A percentile compares a stretch with the other conserved stretches of the same genome.
Conservation (phyloP, 2,329 filamentous ascomycete species). For the Pseudocercospora cruenta region DNA sequence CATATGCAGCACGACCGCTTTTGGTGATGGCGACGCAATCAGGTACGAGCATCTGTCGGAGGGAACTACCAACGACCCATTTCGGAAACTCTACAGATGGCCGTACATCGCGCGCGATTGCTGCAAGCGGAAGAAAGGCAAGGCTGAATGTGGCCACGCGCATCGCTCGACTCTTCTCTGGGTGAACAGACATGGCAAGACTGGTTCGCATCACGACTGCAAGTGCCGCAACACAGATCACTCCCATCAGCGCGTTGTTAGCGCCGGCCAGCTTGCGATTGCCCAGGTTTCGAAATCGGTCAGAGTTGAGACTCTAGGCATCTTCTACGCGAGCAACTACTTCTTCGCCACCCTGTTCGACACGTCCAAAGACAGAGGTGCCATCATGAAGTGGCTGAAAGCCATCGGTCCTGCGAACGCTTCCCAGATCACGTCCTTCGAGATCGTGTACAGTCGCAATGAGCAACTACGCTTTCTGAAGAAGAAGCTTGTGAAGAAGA, state of each 20-base stretch:
- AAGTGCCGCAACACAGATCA: not conserved
- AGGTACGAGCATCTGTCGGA: no score
- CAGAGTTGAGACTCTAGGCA: not conserved
- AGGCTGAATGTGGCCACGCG: no score
- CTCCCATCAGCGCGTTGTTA: not conserved
- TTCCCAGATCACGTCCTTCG: not conserved
- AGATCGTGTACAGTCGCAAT: conserved; percentile 8
- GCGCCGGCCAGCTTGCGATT: no score
- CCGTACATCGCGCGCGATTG: no score
- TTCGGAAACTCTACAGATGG: no score
- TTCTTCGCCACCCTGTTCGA: not conserved
- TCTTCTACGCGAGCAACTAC: not conserved
- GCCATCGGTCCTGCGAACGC: conserved; percentile 11
- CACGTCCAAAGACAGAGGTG: not conserved
- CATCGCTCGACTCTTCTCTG: no score
- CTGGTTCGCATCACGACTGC: not conserved
- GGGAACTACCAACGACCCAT: no score
- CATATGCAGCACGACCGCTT: not conserved
- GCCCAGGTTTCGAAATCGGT: not conserved
- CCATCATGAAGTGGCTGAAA: conserved; percentile 2
- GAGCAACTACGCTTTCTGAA: not conserved
- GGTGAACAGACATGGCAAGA: not conserved
- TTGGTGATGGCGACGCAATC: not conserved
- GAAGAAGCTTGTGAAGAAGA: not conserved
- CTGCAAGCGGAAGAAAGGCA: no score